phyloP scores from a whole-genome alignment of 1,139 yeast species.

The Yamadazyma mexicana region DNA sequence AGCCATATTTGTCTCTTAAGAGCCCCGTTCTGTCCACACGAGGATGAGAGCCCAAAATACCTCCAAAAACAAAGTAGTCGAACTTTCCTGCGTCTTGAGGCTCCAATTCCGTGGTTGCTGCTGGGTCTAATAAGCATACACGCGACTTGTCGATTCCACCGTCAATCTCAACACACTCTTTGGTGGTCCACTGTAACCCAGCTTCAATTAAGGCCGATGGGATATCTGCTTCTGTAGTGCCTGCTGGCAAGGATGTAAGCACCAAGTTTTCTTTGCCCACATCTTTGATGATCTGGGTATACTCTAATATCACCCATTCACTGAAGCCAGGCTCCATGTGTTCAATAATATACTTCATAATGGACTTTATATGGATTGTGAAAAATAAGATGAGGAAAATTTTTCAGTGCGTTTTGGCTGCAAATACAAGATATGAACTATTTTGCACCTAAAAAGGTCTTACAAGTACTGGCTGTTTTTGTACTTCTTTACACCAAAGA shows the following conservation, averaged over 20 bases:
- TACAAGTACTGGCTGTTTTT: too few relatives aligned
- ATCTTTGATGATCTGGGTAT: conserved; percentile 76
- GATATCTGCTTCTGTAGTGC: conserved; percentile 60
- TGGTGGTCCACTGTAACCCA: conserved; percentile 81
- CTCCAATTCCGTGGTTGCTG: conserved; percentile 69
- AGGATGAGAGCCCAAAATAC: conserved; percentile 95
- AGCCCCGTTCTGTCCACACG: conserved; percentile 95
- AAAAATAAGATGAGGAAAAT: not conserved
- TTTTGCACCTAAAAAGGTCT: too few relatives aligned
- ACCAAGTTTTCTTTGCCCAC: conserved; percentile 76
- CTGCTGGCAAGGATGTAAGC: conserved; percentile 72
- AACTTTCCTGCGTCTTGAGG: conserved; percentile 67
- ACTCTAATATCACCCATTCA: conserved; percentile 92
- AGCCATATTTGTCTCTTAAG: conserved; percentile 73
- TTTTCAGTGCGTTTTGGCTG: conserved; percentile 1
- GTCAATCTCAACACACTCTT: conserved; percentile 59
- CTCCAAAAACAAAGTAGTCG: conserved; percentile 93
- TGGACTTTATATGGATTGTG: not conserved
- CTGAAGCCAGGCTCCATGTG: conserved; percentile 98
- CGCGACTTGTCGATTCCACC: conserved; percentile 47
- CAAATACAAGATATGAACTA: not conserved
- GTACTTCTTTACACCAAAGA: too few relatives aligned
- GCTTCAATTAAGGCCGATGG: conserved; percentile 60
- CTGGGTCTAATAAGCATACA: conserved; percentile 86
- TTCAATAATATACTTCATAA: conserved; percentile 68